Percentiles rank a stretch among this genome's conserved stretches.
phyloP scores from a whole-genome alignment of 345 rosid genomes.

The Eucalyptus sp. region DNA sequence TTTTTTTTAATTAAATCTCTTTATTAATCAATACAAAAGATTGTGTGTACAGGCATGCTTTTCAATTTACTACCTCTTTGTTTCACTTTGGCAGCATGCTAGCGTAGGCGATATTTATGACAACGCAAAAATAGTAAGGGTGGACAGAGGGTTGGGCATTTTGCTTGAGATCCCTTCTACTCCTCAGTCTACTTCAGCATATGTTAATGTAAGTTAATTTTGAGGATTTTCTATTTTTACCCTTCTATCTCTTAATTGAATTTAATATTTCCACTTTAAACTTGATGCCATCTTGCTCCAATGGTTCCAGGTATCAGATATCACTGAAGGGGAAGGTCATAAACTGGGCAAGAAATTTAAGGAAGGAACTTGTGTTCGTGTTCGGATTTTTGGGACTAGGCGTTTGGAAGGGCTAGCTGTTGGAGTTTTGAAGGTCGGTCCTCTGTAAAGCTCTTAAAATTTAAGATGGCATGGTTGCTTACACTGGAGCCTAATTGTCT shows the following conservation, averaged over 20 bases:
- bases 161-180: conserved; percentile 75
- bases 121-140: conserved; percentile 69
- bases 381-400: conserved; percentile 70
- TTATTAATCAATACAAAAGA: background rate
- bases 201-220: conserved; percentile 55
- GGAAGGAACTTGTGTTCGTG: conserved; percentile 75
- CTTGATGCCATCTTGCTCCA: background rate
- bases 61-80: background rate
- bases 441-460: background rate
- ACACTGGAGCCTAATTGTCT: background rate
- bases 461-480: background rate
- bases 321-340: conserved; percentile 64
- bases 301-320: conserved; percentile 58
- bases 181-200: conserved; percentile 61
- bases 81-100: conserved; percentile 40
- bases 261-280: background rate
- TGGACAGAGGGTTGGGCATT: conserved; percentile 77
- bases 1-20: background rate
- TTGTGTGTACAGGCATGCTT: background rate
- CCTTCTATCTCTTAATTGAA: background rate
- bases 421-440: conserved; percentile 71
- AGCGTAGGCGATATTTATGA: conserved; percentile 73
- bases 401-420: conserved; percentile 93
- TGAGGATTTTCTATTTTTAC: background rate
- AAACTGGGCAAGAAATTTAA: conserved; percentile 73